Conservation (phyloP, 2,329 filamentous ascomycete species). For the Aspergillus tamarii region DNA sequence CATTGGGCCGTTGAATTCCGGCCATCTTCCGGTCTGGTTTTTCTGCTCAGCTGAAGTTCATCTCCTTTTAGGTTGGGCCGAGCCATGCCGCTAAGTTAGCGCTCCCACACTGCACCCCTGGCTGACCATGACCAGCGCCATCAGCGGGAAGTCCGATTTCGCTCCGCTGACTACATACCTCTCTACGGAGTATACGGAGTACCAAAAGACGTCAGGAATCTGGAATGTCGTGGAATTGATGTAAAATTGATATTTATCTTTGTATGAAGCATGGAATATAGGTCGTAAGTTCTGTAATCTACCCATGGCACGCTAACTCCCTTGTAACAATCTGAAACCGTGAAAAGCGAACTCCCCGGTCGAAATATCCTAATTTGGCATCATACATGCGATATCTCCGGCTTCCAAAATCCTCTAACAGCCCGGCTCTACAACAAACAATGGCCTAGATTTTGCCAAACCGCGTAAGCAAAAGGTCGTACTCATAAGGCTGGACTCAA, state of each 20-base stretch:
- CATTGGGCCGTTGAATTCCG: slow-evolving; percentile 1
- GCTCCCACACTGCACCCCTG: slow-evolving; percentile 5
- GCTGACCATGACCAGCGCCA: neutral
- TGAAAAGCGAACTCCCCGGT: neutral
- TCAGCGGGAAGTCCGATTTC: neutral
- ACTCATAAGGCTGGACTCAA: slow-evolving; percentile 1
- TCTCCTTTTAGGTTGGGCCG: slow-evolving; percentile 9
- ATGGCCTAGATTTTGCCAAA: slow-evolving; percentile 1
- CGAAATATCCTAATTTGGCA: neutral
- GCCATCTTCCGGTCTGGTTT: neutral
- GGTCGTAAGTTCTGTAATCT: neutral
- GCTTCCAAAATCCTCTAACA: neutral
- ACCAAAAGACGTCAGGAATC: neutral
- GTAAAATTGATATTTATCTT: neutral
- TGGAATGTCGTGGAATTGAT: neutral
- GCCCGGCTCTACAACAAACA: neutral
- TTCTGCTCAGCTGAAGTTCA: slow-evolving; percentile 4
- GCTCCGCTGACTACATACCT: neutral
- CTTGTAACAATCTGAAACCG: neutral
- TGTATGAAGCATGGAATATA: neutral
- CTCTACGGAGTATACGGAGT: neutral
- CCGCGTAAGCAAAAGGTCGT: neutral
- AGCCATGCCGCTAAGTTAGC: slow-evolving; percentile 7
- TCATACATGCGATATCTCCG: neutral
- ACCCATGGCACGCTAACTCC: too few species aligned